Conservation (phyloP, 2,329 filamentous ascomycete species). For the Xylaria sp. region DNA sequence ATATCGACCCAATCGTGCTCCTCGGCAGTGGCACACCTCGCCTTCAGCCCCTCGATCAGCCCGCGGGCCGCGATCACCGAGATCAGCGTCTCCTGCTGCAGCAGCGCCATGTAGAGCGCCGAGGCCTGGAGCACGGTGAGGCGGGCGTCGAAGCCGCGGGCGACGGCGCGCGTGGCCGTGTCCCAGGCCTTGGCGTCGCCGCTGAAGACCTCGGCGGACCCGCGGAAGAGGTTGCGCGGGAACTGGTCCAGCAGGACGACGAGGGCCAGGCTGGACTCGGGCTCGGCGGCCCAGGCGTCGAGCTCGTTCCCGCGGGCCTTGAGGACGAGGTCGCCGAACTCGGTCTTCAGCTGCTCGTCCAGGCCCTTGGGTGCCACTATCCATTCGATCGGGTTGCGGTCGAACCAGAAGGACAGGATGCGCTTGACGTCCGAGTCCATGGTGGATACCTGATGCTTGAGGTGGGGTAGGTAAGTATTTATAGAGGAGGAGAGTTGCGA, state of each 20-base stretch:
- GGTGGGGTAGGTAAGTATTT: no score
- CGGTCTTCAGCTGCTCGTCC: constrained; percentile 14
- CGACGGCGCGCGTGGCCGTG: constrained; percentile 14
- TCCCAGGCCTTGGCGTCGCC: constrained; percentile 23
- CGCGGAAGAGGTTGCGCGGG: constrained; percentile 34
- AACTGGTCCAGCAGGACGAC: constrained; percentile 36
- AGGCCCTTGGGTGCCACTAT: constrained; percentile 29
- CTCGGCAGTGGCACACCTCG: constrained; percentile 16
- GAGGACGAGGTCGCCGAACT: constrained; percentile 10
- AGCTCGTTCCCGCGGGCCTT: neutral
- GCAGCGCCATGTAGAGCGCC: constrained; percentile 34
- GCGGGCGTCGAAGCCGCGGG: constrained; percentile 28
- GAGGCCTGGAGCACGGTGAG: constrained; percentile 28
- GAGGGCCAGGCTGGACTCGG: constrained; percentile 29
- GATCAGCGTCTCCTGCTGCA: constrained; percentile 27
- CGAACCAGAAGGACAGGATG: constrained; percentile 36
- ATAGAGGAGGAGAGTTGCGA: no score
- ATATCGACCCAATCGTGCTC: constrained; percentile 29
- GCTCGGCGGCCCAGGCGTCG: constrained; percentile 20
- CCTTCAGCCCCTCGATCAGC: constrained; percentile 25
- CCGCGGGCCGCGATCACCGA: constrained; percentile 28
- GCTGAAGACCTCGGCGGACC: constrained; percentile 20
- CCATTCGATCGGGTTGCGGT: constrained; percentile 36
- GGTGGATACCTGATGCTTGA: no score
- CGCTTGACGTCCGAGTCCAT: constrained; percentile 28